These are phyloP conservation scores for Perkinsus olseni DNA, from an alignment of 169 alveolate genomes.

Conservation along the genomic window DNA sequence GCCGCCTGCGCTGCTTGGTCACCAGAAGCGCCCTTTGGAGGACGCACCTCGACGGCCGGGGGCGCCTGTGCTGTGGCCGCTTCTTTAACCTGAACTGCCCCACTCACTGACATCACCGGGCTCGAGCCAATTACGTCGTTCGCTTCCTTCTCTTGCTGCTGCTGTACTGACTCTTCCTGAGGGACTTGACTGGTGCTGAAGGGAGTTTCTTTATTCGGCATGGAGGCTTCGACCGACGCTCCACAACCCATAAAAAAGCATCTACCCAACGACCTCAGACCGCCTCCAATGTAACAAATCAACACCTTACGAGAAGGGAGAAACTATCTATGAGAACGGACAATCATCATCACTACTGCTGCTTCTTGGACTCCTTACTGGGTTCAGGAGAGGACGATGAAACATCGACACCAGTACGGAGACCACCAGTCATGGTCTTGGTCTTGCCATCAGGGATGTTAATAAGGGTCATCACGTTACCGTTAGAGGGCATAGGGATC, in stretches of 20 bases:
- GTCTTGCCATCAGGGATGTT: slow-evolving; percentile 87
- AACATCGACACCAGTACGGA: not conserved
- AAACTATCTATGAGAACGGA: not conserved
- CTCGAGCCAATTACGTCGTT: too few relatives aligned
- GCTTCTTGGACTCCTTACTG: not conserved
- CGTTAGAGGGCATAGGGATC: slow-evolving; percentile 22
- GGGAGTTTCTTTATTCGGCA: not conserved
- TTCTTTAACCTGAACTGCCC: too few relatives aligned
- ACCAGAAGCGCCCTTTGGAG: too few relatives aligned
- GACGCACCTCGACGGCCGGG: too few relatives aligned
- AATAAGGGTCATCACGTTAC: slow-evolving; percentile 53
- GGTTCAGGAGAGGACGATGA: not conserved
- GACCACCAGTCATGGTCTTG: not conserved
- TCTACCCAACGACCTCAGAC: too few relatives aligned
- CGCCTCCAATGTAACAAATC: not conserved
- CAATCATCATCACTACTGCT: not conserved
- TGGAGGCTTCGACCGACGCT: not conserved
- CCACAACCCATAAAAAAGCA: not conserved
- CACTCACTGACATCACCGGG: too few relatives aligned
- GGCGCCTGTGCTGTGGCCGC: too few relatives aligned
- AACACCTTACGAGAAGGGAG: not conserved
- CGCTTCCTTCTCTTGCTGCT: not conserved
- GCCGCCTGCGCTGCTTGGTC: too few relatives aligned
- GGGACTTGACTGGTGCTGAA: not conserved
- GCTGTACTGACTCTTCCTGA: not conserved